Evolutionary conservation across 495 filamentous ascomycete species (phyloP), one percentile per base, ranked within the genome.

Genomic region (Trichocladium uniseriatum): DNA sequence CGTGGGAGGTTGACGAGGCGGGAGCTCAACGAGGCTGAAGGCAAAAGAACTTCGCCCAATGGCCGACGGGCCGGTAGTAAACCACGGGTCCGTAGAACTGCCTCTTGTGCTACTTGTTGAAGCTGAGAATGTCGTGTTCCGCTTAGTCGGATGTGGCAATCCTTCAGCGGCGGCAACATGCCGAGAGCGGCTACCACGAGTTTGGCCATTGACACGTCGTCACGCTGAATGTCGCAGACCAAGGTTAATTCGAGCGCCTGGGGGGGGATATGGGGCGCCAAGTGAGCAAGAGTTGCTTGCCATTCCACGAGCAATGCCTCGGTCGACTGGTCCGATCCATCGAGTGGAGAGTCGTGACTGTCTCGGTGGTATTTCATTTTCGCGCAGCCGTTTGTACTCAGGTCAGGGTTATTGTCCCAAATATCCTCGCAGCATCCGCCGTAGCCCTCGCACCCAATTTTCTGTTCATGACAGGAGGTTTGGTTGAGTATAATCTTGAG

Each of bases 401-500:
- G 27, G 27, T 10, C 5, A 5, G 10, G 5, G 27, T 5, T 10
- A 5, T 29, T 29, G n/a, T n/a, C n/a, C 27, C 27, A 29, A 5
- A 29, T 5, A 10, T 5, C 5, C 5, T 29, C 10, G 27, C 43
- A 46, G 34, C 43, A 45, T 21, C 2, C 18, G 19, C 43, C 43
- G 40, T 0, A 0, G 32, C 43, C 29, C 29, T 15, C 29, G 28
- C 15, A 32, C 11, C 41, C 34, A 5, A 13, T 3, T 0, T 21
- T 16, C 28, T 38, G 20, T 34, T 11, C 24, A 15, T 50, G 38
- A 28, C 37, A 48, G 24, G 45, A 48, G 37, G 19, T 2, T 18
- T 48, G 45, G 45, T 48, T 41, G 38, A 48, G 36, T 1, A 48
- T 20, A 34, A 48, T 16, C 13, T 48, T 48, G 24, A 48, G 45